These are phyloP conservation scores for Narthecium ossifragum DNA, from an alignment of 106 monocot genomes.

Conservation along the genomic window DNA sequence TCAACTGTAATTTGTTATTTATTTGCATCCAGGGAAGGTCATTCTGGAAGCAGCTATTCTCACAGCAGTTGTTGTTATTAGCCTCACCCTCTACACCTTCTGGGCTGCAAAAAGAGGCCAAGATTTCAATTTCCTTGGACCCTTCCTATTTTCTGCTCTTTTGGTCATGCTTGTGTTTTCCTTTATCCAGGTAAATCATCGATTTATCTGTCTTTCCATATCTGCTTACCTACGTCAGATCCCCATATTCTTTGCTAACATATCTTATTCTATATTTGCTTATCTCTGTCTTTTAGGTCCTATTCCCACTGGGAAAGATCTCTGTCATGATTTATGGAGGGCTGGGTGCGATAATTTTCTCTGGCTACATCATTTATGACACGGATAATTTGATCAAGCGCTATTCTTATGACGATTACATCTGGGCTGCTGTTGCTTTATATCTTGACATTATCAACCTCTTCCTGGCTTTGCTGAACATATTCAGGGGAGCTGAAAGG, in stretches of 20 bases:
- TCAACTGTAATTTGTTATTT: too few species aligned
- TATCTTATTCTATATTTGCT: not conserved
- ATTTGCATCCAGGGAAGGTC: constrained; percentile 48
- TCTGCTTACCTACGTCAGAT: not conserved
- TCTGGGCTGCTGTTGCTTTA: constrained; percentile 68
- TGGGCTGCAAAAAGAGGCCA: constrained; percentile 65
- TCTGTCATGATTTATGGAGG: constrained; percentile 77
- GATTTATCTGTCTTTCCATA: not conserved
- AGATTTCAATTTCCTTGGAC: constrained; percentile 74
- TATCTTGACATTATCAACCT: constrained; percentile 80
- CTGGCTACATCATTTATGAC: constrained; percentile 72
- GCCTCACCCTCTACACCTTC: constrained; percentile 84
- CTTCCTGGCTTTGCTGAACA: constrained; percentile 61
- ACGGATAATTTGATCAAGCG: constrained; percentile 90
- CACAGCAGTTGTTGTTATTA: constrained; percentile 53
- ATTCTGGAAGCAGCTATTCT: constrained; percentile 75
- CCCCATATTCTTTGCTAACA: not conserved
- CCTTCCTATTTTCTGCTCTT: constrained; percentile 62
- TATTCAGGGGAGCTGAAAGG: constrained; percentile 48
- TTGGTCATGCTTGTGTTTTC: constrained; percentile 68
- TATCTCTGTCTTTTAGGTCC: constrained; percentile 18
- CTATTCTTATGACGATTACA: constrained; percentile 80
- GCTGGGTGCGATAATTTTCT: constrained; percentile 60
- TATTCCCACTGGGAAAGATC: constrained; percentile 76
- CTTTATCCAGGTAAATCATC: constrained; percentile 59